These are phyloP conservation scores for Trametes villosa DNA, from an alignment of 768 basidiomycete species.

Conservation along the genomic window DNA sequence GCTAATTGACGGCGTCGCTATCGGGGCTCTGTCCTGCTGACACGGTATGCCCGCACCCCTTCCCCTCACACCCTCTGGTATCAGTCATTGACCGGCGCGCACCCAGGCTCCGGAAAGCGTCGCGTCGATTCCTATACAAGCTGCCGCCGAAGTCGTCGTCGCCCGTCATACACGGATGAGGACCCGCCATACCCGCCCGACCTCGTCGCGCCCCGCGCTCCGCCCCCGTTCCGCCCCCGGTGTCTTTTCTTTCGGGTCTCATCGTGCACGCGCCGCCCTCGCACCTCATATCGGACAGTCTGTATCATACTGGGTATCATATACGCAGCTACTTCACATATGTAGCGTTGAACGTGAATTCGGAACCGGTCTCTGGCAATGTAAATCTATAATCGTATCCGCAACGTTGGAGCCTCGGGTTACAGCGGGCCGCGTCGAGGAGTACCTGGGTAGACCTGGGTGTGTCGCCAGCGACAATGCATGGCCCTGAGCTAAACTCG, in stretches of 20 bases:
- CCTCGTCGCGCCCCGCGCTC: background rate
- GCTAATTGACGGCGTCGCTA: conserved; percentile 22
- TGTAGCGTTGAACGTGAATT: conserved; percentile 3
- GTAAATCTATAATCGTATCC: background rate
- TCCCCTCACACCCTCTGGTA: background rate
- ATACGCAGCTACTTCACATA: conserved; percentile 3
- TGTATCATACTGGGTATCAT: conserved; percentile 20
- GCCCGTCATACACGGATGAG: conserved; percentile 11
- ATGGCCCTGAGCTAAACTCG: background rate
- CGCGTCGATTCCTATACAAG: conserved; percentile 21
- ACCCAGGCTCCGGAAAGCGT: conserved; percentile 18
- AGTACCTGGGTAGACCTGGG: background rate
- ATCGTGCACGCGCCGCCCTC: background rate
- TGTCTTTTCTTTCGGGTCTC: conserved; percentile 4
- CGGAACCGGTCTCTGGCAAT: background rate
- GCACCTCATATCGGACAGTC: background rate
- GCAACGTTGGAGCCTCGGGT: background rate
- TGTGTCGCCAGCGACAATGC: background rate
- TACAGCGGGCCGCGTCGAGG: background rate
- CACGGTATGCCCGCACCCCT: conserved; percentile 5
- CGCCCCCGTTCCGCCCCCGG: background rate
- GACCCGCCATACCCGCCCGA: conserved; percentile 9
- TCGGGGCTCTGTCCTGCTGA: conserved; percentile 18
- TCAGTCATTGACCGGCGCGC: background rate
- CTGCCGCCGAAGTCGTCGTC: conserved; percentile 22